Base-by-base conservation (phyloP, 192 early-diverging fungal species). In the Neocallimastix lanati region DNA sequence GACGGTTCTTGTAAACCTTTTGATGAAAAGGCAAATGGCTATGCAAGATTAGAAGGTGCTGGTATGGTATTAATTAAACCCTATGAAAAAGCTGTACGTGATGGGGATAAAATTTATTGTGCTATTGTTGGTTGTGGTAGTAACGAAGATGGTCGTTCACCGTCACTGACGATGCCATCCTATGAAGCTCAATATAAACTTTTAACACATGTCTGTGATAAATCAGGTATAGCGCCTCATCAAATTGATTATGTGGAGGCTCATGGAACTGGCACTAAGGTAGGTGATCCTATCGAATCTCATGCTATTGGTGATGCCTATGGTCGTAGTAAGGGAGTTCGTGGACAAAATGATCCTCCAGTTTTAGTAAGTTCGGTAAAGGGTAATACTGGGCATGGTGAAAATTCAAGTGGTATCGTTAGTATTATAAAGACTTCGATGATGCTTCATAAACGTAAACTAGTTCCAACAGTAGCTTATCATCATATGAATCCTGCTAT, bases 11-110 rank as follows among this genome's bases (percentile, higher is more conserved):
- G 40, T 82, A 37, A 79, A 29, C 38, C 85, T 12, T 85, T 85
- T 78, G 79, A 82, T 77, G 80, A 79, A 77, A 76, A 78, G 30
- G 85, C 84, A 2, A 81, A 85, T 77, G 85, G 85, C 12, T 85
- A 85, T 76, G 85, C 79, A 29, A 79, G 84, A 28, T 35, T 36
- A 9, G 85, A 85, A 78, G 85, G 85, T 77, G 85, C 29, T 78
- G 82, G 35, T 25, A 83, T 29, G 30, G 76, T 85, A 21, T n/a
- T 85, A 28, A 12, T 85, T 77, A 85, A 85, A 76, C 79, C 50
- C 12, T 81, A 81, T 29, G 80, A 83, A 16, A 33, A 80, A 11
- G 85, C 85, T 33, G 28, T 81, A 15, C 29, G 58, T 13, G 84
- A 85, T 58, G 80, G 82, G 16, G 85, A 85, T 80, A 30, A 50